These are phyloP conservation scores for Oehlia diaphana DNA, from an alignment of 192 early-diverging fungal genomes.

Conservation along the genomic window DNA sequence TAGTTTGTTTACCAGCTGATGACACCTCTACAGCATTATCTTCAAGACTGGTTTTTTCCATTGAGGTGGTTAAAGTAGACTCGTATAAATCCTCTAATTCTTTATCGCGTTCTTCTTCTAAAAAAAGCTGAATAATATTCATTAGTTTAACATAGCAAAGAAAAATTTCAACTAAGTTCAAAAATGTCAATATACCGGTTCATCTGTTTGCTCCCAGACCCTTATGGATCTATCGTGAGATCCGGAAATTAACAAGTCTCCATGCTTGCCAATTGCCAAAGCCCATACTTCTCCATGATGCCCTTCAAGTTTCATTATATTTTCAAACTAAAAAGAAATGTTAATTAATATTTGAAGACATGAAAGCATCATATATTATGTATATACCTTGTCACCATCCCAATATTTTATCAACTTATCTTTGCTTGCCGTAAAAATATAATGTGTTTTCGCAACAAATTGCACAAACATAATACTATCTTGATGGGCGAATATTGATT, in stretches of 20 bases:
- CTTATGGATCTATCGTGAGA: constrained; percentile 95
- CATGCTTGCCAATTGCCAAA: constrained; percentile 86
- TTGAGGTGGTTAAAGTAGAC: constrained; percentile 64
- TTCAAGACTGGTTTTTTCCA: constrained; percentile 54
- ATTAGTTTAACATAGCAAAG: constrained; percentile 27
- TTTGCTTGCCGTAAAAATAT: constrained; percentile 91
- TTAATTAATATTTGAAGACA: constrained; percentile 7
- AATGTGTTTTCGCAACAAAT: constrained; percentile 95
- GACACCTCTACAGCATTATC: constrained; percentile 58
- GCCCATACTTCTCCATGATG: constrained; percentile 96
- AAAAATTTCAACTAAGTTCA: not conserved
- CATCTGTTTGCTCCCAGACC: constrained; percentile 96
- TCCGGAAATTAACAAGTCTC: constrained; percentile 82
- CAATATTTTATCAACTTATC: constrained; percentile 92
- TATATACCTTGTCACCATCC: constrained; percentile 86
- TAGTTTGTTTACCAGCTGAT: constrained; percentile 84
- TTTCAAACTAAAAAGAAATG: constrained; percentile 66
- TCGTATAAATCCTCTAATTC: constrained; percentile 93
- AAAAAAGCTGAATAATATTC: constrained; percentile 63
- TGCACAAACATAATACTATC: constrained; percentile 85
- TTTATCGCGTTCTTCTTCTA: constrained; percentile 95
- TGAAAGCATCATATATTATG: not conserved
- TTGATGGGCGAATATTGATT: constrained; percentile 90
- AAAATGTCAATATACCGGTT: constrained; percentile 48
- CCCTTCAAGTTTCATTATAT: constrained; percentile 89